phyloP scores from a whole-genome alignment of 495 filamentous ascomycete species.

The Penicillium bialowiezense region DNA sequence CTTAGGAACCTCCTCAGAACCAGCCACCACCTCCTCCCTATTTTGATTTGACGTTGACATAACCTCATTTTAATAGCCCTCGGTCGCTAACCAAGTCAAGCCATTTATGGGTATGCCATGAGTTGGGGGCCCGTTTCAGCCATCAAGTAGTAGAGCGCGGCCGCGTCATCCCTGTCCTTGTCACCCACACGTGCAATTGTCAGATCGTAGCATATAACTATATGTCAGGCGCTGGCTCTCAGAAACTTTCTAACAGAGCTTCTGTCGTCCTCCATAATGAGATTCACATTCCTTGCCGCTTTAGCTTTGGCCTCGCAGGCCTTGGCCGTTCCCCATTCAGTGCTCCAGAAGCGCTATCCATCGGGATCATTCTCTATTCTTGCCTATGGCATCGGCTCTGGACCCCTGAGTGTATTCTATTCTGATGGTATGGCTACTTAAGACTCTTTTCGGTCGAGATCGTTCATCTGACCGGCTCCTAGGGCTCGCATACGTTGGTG shows the following conservation, averaged over 20 bases:
- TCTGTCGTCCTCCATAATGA: conserved; percentile 4
- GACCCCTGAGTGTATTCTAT: conserved; percentile 14
- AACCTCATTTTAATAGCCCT: neutral
- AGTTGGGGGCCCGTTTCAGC: neutral
- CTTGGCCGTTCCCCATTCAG: neutral
- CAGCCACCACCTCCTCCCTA: neutral
- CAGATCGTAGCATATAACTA: neutral
- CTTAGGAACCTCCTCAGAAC: neutral
- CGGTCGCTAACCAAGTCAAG: neutral
- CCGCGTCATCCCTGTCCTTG: neutral
- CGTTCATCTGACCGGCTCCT: neutral
- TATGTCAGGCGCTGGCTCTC: neutral
- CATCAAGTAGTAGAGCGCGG: neutral
- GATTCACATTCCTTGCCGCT: neutral
- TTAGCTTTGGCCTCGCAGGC: conserved; percentile 7
- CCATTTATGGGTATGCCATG: neutral
- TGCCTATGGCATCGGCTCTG: conserved; percentile 12
- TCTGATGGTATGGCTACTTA: conserved; percentile 22
- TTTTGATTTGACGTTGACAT: neutral
- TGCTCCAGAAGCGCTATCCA: conserved; percentile 17
- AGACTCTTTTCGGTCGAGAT: neutral
- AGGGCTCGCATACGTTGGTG: conserved; percentile 25
- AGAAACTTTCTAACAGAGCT: neutral
- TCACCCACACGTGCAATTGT: neutral
- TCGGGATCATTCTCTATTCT: conserved; percentile 16